Evolutionary conservation across 257 asterid species (phyloP).

Genomic region (Solanum clarkiae): DNA sequence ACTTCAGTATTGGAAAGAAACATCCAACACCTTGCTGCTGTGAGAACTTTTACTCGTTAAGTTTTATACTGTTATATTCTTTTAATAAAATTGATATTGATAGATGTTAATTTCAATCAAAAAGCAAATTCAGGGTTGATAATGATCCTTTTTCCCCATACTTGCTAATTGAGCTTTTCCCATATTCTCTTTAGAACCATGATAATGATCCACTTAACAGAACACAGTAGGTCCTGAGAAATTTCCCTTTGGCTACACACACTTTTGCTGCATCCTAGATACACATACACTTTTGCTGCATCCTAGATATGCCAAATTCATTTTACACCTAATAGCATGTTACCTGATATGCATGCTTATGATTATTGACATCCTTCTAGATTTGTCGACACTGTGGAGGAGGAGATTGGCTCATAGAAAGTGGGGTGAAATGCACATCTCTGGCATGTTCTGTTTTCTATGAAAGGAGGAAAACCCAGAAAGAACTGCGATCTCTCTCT

Average conservation of each 20-base stretch:
- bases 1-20: constrained; percentile 69
- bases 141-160: neutral
- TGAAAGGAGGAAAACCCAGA: constrained; percentile 77
- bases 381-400: constrained; percentile 97
- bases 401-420: constrained; percentile 78
- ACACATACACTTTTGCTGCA: neutral
- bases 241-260: neutral
- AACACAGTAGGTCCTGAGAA: neutral
- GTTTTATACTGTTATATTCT: neutral
- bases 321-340: neutral
- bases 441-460: constrained; percentile 82
- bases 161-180: neutral
- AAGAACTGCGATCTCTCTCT: constrained; percentile 59
- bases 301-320: neutral
- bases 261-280: neutral
- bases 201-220: neutral
- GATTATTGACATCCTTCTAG: constrained; percentile 14
- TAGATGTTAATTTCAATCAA: neutral
- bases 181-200: neutral
- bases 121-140: neutral
- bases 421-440: constrained; percentile 81
- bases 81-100: neutral
- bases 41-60: constrained; percentile 28
- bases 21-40: constrained; percentile 78
- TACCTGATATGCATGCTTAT: neutral